Evolutionary conservation across 1,284 basidiomycete species (phyloP), one percentile per base, ranked within the genome.

Genomic region (Athelia sp.): DNA sequence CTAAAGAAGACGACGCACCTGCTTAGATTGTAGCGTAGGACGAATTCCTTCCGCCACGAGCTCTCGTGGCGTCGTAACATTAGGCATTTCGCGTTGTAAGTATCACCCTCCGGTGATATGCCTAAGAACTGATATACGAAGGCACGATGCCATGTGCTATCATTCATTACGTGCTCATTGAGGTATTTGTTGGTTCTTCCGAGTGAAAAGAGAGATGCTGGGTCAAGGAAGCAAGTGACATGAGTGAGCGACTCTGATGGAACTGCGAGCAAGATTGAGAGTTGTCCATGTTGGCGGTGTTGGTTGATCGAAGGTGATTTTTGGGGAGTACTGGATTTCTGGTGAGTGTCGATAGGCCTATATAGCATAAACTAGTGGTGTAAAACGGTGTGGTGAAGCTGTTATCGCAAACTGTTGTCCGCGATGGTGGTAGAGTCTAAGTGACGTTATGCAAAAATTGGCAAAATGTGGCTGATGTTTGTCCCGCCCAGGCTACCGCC

Each of bases 91-190:
- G 62, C 60, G 49, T 67, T 66, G 54, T 71, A 66, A 26, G 79
- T 65, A 53, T 81, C 76, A 52, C 64, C 67, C 61, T 87, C 85
- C 19, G 84, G 85, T 6, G 72, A 66, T 45, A 90, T 76, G 40
- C 80, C 79, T 46, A 90, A 66, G 61, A 84, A 87, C 60, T 86
- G 83, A 51, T 73, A 78, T 48, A 81, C 70, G 62, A 90, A 90
- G n/a, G 90, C 90, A n/a, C 78, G 72, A 45, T 80, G 75, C 91
- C 91, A 94, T 26, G 87, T 91, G 56, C 82, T 84, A 53, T 94
- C 91, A 59, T 90, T 79, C 52, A 76, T 77, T 71, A 90, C 71
- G 71, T 90, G 85, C 52, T 75, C 68, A 56, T 78, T 71, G 53
- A 93, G 76, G 43, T 64, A 59, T 43, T 67, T 71, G 63, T 79